A percentile compares a stretch with the other conserved stretches of the same genome.
Conservation (phyloP, 202 grass and related monocot species). For the Eragrostis tef region DNA sequence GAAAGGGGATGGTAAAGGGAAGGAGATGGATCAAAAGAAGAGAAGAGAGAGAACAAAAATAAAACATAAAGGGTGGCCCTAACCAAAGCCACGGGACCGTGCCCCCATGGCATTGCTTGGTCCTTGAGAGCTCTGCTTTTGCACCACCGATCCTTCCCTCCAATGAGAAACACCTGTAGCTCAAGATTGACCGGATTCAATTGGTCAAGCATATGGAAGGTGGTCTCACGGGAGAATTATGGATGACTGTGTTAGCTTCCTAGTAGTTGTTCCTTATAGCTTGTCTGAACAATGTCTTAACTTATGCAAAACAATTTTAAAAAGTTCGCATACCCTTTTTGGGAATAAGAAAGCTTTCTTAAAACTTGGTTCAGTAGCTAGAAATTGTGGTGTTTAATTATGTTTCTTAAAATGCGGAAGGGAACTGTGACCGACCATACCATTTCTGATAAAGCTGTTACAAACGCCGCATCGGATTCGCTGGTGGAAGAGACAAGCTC, state of each 20-base stretch:
- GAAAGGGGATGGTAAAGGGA: slow-evolving; percentile 1
- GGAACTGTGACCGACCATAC: too few species aligned
- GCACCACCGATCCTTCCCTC: neutral
- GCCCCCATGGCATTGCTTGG: neutral
- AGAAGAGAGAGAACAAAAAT: slow-evolving; percentile 31
- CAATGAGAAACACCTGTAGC: neutral
- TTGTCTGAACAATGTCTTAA: neutral
- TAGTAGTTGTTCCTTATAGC: neutral
- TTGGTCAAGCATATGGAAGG: neutral
- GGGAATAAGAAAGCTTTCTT: neutral
- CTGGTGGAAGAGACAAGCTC: neutral
- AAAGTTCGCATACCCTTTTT: neutral
- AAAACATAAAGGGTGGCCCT: slow-evolving; percentile 11
- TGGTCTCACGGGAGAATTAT: neutral
- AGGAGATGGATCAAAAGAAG: slow-evolving; percentile 49
- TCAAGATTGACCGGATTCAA: slow-evolving; percentile 34
- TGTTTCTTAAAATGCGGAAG: too few species aligned
- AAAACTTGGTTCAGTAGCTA: neutral
- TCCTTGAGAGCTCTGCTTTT: slow-evolving; percentile 28
- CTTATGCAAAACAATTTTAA: neutral
- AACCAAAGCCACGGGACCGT: slow-evolving; percentile 44
- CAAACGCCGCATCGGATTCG: slow-evolving; percentile 37
- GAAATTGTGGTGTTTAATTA: neutral
- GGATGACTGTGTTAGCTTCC: neutral
- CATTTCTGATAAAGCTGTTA: neutral